phyloP scores from a whole-genome alignment of 2,329 filamentous ascomycete genomes.

The Trichocomaceae sp. region DNA sequence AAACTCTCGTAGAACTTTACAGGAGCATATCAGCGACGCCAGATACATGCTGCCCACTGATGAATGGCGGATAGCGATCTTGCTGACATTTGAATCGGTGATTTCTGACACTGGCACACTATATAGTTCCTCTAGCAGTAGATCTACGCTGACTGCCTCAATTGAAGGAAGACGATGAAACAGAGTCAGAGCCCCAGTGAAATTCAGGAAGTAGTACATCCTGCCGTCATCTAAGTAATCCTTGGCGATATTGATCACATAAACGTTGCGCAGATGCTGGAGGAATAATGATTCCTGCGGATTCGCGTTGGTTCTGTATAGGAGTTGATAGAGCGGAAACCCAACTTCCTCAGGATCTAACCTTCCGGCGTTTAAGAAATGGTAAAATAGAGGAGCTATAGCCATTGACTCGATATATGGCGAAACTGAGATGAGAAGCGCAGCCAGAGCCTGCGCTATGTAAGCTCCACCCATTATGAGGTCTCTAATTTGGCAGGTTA shows the following conservation, averaged over 20 bases:
- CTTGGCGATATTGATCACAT: conserved; percentile 11
- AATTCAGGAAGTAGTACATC: conserved; percentile 13
- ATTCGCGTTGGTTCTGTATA: conserved; percentile 8
- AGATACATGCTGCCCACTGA: conserved; percentile 11
- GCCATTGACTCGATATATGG: conserved; percentile 16
- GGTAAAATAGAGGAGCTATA: conserved; percentile 8
- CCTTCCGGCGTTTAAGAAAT: neutral
- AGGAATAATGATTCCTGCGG: conserved; percentile 11
- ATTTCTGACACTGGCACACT: neutral
- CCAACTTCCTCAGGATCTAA: neutral
- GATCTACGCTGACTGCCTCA: conserved; percentile 16
- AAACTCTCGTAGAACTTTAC: conserved; percentile 15
- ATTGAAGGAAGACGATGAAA: conserved; percentile 18
- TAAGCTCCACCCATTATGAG: neutral
- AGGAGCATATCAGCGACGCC: conserved; percentile 13
- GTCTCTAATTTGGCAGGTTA: neutral
- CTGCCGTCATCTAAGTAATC: neutral
- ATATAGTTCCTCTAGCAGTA: conserved; percentile 6
- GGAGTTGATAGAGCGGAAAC: conserved; percentile 15
- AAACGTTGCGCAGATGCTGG: conserved; percentile 14
- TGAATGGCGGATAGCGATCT: conserved; percentile 15
- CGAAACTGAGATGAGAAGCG: conserved; percentile 19
- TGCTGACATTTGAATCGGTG: conserved; percentile 16
- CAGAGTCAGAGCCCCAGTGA: conserved; percentile 12
- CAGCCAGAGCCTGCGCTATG: conserved; percentile 17